Base-by-base conservation (phyloP, 345 rosid species). In the Linum tenue region DNA sequence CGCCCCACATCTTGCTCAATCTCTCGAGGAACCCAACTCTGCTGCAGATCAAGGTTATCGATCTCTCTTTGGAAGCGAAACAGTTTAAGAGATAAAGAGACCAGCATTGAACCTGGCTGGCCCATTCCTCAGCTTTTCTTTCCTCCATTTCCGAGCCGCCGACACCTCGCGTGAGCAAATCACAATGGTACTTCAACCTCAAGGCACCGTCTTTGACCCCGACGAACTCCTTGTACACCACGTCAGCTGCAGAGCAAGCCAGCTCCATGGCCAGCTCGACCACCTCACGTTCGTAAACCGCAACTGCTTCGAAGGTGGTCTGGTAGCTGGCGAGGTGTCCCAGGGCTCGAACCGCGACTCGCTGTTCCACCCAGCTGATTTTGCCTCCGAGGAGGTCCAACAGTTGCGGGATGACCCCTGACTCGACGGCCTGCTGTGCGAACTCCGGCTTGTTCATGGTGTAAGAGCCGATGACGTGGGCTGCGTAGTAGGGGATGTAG, bases 401-500 rank as follows among this genome's bases (percentile, higher is more conserved):
- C 1, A 62, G 50, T 3, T 51, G 64, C 39, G 51, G 48, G 40
- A 62, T 40, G 22, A 62, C 64, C 4, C 64, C 64, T 1, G 64
- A 62, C 14, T 39, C 51, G 9, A 62, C 64, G n/a, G 64, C 64
- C 41, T 38, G 4, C 36, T 62, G 35, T 14, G 64, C 64, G 41
- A n/a, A 62, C 64, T 62, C 50, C 17, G n/a, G 50, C 64, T 62
- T 62, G 64, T 62, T 62, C 64, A 62, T 62, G 22, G 64, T 62
- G 64, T 62, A 62, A 62, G 64, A 62, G n/a, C 64, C 64, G n/a
- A 62, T 62, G n/a, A 62, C 64, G n/a, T 62, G 64, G 7, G 64
- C 64, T 62, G 64, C 64, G 40, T 62, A 62, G 17, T 62, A 62
- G 40, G 64, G 64, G 64, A 62, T 62, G 35, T 39, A 62, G 31